A percentile compares a stretch with the other conserved stretches of the same genome.
These are phyloP conservation scores for Pseudogymnoascus sp. DNA, from an alignment of 2,329 filamentous ascomycete species.

Conservation along the genomic window DNA sequence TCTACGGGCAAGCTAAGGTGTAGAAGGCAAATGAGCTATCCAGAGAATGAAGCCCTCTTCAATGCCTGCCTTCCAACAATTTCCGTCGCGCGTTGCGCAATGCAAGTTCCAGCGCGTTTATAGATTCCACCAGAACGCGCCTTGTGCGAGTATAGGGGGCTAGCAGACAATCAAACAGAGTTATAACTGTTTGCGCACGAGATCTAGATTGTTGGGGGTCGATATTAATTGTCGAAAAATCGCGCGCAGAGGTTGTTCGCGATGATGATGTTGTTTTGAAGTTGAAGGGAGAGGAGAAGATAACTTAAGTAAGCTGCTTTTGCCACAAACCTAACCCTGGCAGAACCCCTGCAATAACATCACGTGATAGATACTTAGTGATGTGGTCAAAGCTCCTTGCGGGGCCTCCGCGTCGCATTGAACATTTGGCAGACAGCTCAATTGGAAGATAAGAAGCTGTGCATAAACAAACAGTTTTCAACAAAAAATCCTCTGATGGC, in stretches of 20 bases:
- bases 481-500: constrained; percentile 45
- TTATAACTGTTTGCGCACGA: constrained; percentile 6
- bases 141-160: not conserved
- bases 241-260: not conserved
- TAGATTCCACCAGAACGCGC: not conserved
- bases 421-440: not conserved
- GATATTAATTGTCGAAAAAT: constrained; percentile 1
- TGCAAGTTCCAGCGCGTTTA: constrained; percentile 5
- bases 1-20: constrained; percentile 28
- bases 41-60: constrained; percentile 14
- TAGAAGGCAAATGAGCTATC: constrained; percentile 22
- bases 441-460: not conserved
- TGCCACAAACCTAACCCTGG: not conserved
- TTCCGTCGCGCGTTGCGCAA: constrained; percentile 8
- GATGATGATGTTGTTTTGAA: constrained; percentile 8
- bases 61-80: constrained; percentile 9
- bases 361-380: not conserved
- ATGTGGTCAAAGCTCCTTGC: not conserved
- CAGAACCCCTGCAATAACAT: not conserved
- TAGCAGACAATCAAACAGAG: constrained; percentile 7
- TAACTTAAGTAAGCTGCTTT: constrained; percentile 1
- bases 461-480: not conserved
- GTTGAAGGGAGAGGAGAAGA: not conserved
- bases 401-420: not conserved
- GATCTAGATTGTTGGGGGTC: not conserved